Evolutionary conservation across 805 yeast species (phyloP), one percentile per base, ranked within the genome.

Genomic region (Clavispora santaluciae): DNA sequence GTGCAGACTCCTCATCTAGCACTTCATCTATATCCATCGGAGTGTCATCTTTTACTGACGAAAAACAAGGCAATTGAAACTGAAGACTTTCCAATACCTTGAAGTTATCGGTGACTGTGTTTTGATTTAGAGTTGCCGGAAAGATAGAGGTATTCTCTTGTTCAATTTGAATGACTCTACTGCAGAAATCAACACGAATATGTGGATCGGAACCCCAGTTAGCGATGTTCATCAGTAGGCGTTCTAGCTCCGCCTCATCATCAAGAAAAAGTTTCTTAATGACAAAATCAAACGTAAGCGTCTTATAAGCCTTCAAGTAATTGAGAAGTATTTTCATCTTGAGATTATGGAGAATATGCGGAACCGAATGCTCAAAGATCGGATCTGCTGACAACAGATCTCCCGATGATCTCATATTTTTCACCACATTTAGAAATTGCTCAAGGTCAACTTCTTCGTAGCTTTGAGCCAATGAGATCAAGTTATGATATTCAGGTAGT

Each of bases 361-460:
- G 41, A 1, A 54, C 42, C 0, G 73, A 60, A n/a, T 49, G 43
- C 5, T 42, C 36, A 37, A 65, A 66, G 2, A 69, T 59, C 15
- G 52, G 52, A 41, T 69, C 72, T 3, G 48, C 34, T 25, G 48
- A 49, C 15, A 69, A 55, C 0, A 54, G 51, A 39, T 64, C 70
- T 5, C 43, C 33, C 5, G 45, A 45, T 7, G 28, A 10, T 8
- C 45, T 36, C 51, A 63, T 57, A n/a, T 38, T 37, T 0, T 39
- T 39, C 10, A 55, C 39, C 5, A 54, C 44, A 5, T 36, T 23
- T 12, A 42, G 41, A 28, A 58, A 64, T 7, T 30, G 44, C 8
- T 39, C 35, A 34, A 68, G 49, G 43, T 62, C 56, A 11, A 57
- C 46, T 10, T 56, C 57, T 39, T 64, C 64, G 40, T 64, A 66